These are phyloP conservation scores for Vanderwaltozyma yarrowii DNA, from an alignment of 805 yeast genomes.

Conservation along the genomic window DNA sequence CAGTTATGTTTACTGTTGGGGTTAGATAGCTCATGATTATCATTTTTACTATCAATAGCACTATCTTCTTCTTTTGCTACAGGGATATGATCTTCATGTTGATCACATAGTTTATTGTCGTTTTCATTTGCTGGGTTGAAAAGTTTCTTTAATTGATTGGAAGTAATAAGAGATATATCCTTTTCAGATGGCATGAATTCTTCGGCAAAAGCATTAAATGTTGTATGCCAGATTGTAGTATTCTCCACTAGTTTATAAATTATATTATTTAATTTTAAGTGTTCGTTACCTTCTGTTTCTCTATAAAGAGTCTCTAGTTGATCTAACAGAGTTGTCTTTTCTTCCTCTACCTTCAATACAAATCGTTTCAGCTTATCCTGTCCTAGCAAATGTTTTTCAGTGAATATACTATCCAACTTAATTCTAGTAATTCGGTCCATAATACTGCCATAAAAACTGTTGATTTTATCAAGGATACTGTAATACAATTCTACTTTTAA, in stretches of 20 bases:
- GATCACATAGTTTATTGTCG: not conserved
- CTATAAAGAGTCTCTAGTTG: slow-evolving; percentile 45
- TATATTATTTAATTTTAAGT: slow-evolving; percentile 58
- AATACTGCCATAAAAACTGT: slow-evolving; percentile 63
- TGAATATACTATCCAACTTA: slow-evolving; percentile 60
- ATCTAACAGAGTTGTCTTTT: slow-evolving; percentile 36
- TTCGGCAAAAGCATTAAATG: slow-evolving; percentile 69
- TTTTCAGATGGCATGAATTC: slow-evolving; percentile 81
- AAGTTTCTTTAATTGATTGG: slow-evolving; percentile 70
- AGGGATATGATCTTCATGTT: not conserved
- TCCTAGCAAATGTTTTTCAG: slow-evolving; percentile 65
- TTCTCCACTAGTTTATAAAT: slow-evolving; percentile 65
- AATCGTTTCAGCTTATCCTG: slow-evolving; percentile 47
- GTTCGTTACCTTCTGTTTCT: slow-evolving; percentile 49
- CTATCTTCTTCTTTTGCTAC: not conserved
- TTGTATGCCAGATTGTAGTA: slow-evolving; percentile 81
- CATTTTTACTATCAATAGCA: not conserved
- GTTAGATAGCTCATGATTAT: no score
- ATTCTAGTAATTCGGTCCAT: slow-evolving; percentile 60
- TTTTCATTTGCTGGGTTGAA: slow-evolving; percentile 25
- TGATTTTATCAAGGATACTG: slow-evolving; percentile 42
- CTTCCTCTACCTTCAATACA: slow-evolving; percentile 41
- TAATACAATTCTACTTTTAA: slow-evolving; percentile 55
- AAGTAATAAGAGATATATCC: slow-evolving; percentile 84
- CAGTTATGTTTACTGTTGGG: no score